Conservation (phyloP, 2,329 filamentous ascomycete species). For the Moelleriella libera region DNA sequence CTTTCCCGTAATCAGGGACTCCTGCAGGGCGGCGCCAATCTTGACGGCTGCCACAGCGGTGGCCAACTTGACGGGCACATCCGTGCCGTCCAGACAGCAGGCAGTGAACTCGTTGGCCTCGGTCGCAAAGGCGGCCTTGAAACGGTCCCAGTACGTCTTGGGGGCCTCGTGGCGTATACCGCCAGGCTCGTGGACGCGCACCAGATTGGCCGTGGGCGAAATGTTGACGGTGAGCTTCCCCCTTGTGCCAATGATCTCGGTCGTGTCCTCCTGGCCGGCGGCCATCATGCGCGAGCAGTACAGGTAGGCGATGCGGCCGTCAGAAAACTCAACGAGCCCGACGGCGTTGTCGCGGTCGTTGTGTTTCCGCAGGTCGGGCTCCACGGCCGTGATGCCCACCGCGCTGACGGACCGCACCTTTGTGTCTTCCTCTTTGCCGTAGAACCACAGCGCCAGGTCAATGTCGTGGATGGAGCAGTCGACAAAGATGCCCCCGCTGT, state of each 20-base stretch:
- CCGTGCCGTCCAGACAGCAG: conserved; percentile 38
- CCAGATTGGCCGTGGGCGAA: conserved; percentile 37
- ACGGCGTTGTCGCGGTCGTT: conserved; percentile 17
- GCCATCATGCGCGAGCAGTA: conserved; percentile 54
- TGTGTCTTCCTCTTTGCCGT: conserved; percentile 12
- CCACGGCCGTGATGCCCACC: conserved; percentile 13
- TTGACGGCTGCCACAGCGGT: conserved; percentile 44
- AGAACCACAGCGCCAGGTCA: conserved; percentile 15
- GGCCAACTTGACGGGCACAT: conserved; percentile 39
- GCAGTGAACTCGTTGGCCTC: conserved; percentile 51
- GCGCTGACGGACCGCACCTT: conserved; percentile 13
- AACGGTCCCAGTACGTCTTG: conserved; percentile 46
- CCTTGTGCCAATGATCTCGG: conserved; percentile 52
- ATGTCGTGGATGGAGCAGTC: conserved; percentile 59
- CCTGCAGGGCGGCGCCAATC: conserved; percentile 47
- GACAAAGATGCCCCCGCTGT: conserved; percentile 55
- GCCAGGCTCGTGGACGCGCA: conserved; percentile 36
- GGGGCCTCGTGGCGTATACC: conserved; percentile 43
- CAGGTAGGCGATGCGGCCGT: conserved; percentile 48
- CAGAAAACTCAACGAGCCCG: conserved; percentile 51
- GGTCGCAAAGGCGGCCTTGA: conserved; percentile 47
- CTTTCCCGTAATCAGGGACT: conserved; percentile 36
- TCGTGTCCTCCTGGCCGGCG: conserved; percentile 51
- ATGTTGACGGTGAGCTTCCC: conserved; percentile 49
- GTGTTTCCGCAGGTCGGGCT: conserved; percentile 12